Conservation (phyloP, 352 stramenopile genomes). For the Pythium chondricola region DNA sequence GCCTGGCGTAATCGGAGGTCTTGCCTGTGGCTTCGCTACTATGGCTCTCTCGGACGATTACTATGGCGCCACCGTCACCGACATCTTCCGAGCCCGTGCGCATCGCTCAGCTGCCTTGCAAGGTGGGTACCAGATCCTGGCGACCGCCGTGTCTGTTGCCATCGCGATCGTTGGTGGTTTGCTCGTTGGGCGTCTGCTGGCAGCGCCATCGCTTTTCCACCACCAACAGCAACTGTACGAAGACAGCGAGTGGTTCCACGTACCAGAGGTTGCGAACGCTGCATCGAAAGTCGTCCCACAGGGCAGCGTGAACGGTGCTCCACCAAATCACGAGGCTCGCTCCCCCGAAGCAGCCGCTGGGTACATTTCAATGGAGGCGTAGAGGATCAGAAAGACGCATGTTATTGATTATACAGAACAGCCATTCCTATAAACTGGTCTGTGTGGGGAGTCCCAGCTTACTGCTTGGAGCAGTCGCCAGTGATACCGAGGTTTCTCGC, state of each 20-base stretch:
- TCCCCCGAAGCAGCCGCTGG: background rate
- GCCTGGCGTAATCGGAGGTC: conserved; percentile 52
- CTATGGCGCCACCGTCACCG: conserved; percentile 38
- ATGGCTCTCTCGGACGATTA: conserved; percentile 39
- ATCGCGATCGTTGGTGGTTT: conserved; percentile 30
- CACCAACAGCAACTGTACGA: conserved; percentile 60
- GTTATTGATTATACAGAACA: background rate
- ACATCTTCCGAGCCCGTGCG: conserved; percentile 39
- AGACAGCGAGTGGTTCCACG: conserved; percentile 64
- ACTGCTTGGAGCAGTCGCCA: background rate
- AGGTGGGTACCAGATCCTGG: conserved; percentile 55
- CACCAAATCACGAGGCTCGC: background rate
- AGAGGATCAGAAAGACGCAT: background rate
- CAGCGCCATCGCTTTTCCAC: conserved; percentile 31
- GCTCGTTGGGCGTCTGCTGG: conserved; percentile 32
- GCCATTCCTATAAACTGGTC: too few species aligned
- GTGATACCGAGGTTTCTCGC: conserved; percentile 32
- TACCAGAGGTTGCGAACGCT: conserved; percentile 18
- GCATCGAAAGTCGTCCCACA: background rate
- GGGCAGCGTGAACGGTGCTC: too few species aligned
- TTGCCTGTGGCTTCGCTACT: conserved; percentile 47
- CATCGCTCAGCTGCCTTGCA: conserved; percentile 39
- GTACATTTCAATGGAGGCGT: background rate
- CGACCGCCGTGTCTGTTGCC: conserved; percentile 35
- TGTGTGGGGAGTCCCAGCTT: too few species aligned